Evolutionary conservation across 371 early-diverging fungal genomes (phyloP).

Genomic region (Lichtheimia hyalospora): DNA sequence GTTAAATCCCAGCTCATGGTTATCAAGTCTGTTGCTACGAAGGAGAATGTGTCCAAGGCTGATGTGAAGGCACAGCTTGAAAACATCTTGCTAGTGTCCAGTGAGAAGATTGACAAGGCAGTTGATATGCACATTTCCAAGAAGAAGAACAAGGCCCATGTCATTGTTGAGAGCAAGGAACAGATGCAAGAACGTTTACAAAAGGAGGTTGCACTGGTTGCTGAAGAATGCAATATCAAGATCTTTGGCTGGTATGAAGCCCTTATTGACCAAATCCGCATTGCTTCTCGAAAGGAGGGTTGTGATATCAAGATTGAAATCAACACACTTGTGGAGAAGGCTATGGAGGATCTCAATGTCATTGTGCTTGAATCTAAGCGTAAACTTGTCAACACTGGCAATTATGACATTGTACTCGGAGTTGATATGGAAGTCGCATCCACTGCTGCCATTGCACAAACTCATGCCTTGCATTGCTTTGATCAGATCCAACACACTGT

Average conservation of each 20-base stretch:
- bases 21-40: conserved; percentile 9
- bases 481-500: conserved; percentile 29
- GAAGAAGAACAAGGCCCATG: conserved; percentile 26
- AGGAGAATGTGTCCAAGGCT: conserved; percentile 6
- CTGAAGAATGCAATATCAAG: conserved; percentile 29
- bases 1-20: conserved; percentile 8
- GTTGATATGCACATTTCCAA: conserved; percentile 15
- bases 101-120: neutral
- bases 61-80: conserved; percentile 34
- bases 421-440: conserved; percentile 2
- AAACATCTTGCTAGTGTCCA: conserved; percentile 21
- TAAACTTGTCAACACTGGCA: conserved; percentile 8
- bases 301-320: conserved; percentile 21
- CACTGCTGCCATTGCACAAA: conserved; percentile 19
- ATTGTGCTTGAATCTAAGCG: conserved; percentile 12
- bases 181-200: conserved; percentile 28
- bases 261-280: conserved; percentile 23
- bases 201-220: conserved; percentile 28
- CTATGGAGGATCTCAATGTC: conserved; percentile 20
- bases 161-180: conserved; percentile 27
- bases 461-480: conserved; percentile 28
- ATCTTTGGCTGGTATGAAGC: conserved; percentile 29
- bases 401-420: conserved; percentile 1
- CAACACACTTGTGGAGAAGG: conserved; percentile 9
- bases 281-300: conserved; percentile 22